Evolutionary conservation across 1,284 basidiomycete genomes (phyloP), one percentile per base, ranked within the genome.

Genomic region (Trichosporon sp.): DNA sequence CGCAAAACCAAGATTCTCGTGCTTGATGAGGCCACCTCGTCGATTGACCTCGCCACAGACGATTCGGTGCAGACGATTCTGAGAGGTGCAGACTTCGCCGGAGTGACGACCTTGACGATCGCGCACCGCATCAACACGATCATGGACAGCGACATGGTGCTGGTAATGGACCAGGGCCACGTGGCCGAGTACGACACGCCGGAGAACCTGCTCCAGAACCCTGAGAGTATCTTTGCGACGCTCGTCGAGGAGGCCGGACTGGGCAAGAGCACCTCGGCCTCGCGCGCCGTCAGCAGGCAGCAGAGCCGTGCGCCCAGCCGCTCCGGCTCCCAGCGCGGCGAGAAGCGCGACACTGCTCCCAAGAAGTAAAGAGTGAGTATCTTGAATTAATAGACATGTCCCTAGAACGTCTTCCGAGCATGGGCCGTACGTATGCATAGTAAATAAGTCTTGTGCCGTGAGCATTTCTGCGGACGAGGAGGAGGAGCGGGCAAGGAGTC

Each of bases 31-130:
- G 83, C 83, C 31, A 84, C 84, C 3, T 78, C 76, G 63, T 78
- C 76, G 12, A 92, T 97, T 69, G 94, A 96, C 80, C 86, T 96
- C 48, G 92, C 96, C 79, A 97, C 94, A 2, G 94, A 97, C 82
- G 88, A 88, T 67, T 90, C 91, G 26, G 81, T 85, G 35, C 83
- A 84, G 74, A 72, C 79, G 51, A 84, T 84, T 61, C 74, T 85
- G 63, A 77, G 84, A 35, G 82, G 81, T 0, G 71, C 78, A 1
- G 84, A 86, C 74, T 86, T 86, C 77, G 78, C 79, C 43, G 85
- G 81, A 43, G 89, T 92, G 16, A 94, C 93, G 5, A 93, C 94
- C 70, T 84, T 95, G 70, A 94, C 92, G 76, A 92, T 92, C 63
- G 85, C 85, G 21, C 93, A 95, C 81, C 89, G 94, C 1, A 85